Evolutionary conservation across 129 eudicot species (phyloP), one percentile per base, ranked within the genome.

Genomic region (Arctium minus): DNA sequence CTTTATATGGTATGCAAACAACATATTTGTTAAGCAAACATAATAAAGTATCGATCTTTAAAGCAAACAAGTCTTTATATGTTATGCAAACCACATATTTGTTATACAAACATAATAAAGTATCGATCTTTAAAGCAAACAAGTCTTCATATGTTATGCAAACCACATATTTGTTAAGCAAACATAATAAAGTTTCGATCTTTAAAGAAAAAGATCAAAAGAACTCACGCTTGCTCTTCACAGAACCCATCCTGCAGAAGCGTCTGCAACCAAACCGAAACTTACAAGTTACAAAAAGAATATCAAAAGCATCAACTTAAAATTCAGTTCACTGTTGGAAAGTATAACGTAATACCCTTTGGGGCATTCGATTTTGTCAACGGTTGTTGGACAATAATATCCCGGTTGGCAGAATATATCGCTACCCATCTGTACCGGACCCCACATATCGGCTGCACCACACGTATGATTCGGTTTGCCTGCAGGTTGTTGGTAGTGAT

Each of bases 391-490:
- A 81, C 98, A 94, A 75, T 83, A 94, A 79, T 88, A 86, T 40
- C 98, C 98, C 68, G 97, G 87, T 64, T 87, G 71, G 42, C 98
- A 91, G 70, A 94, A 94, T 75, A 90, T 39, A 37, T 94, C 92
- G 15, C 73, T 84, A 84, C 92, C 86, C 75, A 78, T 77, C 18
- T 86, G 39, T 22, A 87, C 85, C 38, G 89, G 89, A 4, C 88
- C 88, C 98, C 98, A 91, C 78, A 82, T 75, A 83, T 94, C 97
- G 39, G 98, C 98, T 81, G 90, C 94, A 29, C 98, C 98, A 42
- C 98, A 94, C 33, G 92, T 74, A 85, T 93, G 92, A 67, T 91
- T 91, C 79, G 82, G 68, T 84, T 86, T 91, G 42, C 94, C 94
- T 68, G 94, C 91, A 73, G 98, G 98, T 50, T 90, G 86, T 85